Evolutionary conservation across 805 yeast species (phyloP), one percentile per base, ranked within the genome.

Genomic region (Metschnikowia koreensis): DNA sequence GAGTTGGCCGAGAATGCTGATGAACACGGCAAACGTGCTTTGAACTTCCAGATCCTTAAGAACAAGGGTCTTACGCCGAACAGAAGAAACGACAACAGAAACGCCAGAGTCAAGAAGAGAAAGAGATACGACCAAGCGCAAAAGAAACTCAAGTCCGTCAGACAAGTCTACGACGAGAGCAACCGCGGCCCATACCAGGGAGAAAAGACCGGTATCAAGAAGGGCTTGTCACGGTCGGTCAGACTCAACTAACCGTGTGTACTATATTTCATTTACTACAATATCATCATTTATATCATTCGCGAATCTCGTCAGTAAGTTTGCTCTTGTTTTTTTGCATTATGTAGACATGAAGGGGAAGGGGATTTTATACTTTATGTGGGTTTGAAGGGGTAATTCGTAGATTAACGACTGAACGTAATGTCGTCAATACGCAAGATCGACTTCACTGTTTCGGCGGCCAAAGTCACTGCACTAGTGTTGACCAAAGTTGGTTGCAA

Each of bases 81-180:
- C 69, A 81, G 97, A 68, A 87, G 89, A 77, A 94, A 94, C 80
- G 97, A 89, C 59, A 84, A 88, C 77, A 83, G 97, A 73, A 94
- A 94, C 69, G 82, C 98, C 41, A 86, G 99, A 74, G 98, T 94
- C 63, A 94, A 94, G 81, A 94, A 93, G 96, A 87, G 99, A 80
- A 89, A 85, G 84, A 89, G 89, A 82, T 94, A 88, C 76, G 98
- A 90, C 58, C 80, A 82, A 68, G 99, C 99, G 29, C 84, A 90
- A 76, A 93, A 90, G 89, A 90, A 90, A 70, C 86, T 94, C 70
- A 84, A 85, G 66, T 87, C 96, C 48, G 87, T 89, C 58, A 86
- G 97, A 69, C 89, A 89, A 49, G 97, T 91, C n/a, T 91, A 86
- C 77, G 80, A 85, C 60, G 89, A 82, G 47, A 76, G 81, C 55